Conservation (phyloP, 177 flowering plant species). For the Vitis hybrid region DNA sequence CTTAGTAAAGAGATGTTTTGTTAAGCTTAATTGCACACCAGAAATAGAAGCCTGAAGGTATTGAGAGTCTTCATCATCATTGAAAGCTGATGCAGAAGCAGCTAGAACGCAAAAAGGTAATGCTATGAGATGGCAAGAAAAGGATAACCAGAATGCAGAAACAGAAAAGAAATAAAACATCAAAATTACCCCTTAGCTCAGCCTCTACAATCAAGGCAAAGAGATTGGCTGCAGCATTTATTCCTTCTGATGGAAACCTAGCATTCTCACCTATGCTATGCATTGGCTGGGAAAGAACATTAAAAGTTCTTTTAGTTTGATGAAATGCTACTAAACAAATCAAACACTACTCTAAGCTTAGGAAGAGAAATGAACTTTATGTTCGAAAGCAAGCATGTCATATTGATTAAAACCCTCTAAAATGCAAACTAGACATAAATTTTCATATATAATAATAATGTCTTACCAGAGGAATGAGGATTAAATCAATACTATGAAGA, state of each 20-base stretch:
- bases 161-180: background rate
- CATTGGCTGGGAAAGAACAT: slow-evolving; percentile 45
- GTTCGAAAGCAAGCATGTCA: no score
- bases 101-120: slow-evolving; percentile 38
- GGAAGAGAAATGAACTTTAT: no score
- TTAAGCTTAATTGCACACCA: slow-evolving; percentile 40
- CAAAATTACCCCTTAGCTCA: slow-evolving; percentile 70
- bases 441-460: no score
- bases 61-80: slow-evolving; percentile 59
- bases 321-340: background rate
- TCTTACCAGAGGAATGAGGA: no score
- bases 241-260: slow-evolving; percentile 67
- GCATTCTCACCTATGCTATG: slow-evolving; percentile 31
- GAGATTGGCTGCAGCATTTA: slow-evolving; percentile 58
- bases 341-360: no score
- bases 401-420: no score
- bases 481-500: no score
- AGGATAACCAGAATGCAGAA: background rate
- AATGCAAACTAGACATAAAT: no score
- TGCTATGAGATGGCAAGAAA: background rate
- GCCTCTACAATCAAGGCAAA: slow-evolving; percentile 74
- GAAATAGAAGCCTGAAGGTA: slow-evolving; percentile 73
- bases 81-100: slow-evolving; percentile 71
- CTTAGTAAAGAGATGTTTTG: background rate
- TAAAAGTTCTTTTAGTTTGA: background rate